phyloP scores from a whole-genome alignment of 1,284 basidiomycete genomes.

The Gomphus sp. region DNA sequence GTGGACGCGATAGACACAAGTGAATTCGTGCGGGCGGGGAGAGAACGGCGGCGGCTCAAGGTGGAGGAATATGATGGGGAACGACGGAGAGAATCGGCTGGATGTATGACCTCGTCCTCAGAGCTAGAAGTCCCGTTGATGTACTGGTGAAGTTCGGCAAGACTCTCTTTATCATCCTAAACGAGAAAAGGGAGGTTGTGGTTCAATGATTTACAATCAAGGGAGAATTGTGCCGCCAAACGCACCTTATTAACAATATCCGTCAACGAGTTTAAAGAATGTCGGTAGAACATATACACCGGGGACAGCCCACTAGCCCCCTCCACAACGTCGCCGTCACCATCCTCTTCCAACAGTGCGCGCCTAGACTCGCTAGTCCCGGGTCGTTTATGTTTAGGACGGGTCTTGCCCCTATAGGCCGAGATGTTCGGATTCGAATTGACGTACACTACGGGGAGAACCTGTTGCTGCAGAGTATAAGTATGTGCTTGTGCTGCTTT shows the following conservation, averaged over 20 bases:
- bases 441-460: slow-evolving; percentile 12
- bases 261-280: slow-evolving; percentile 64
- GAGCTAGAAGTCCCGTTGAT: slow-evolving; percentile 29
- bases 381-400: not conserved
- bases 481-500: slow-evolving; percentile 9
- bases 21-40: slow-evolving; percentile 51
- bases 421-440: slow-evolving; percentile 40
- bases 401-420: slow-evolving; percentile 34
- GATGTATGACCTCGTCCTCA: not conserved
- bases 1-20: slow-evolving; percentile 50
- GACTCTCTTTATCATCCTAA: slow-evolving; percentile 64
- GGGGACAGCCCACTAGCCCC: not conserved
- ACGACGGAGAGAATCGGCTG: not conserved
- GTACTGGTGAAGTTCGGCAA: slow-evolving; percentile 64
- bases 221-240: slow-evolving; percentile 11
- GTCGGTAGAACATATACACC: slow-evolving; percentile 61
- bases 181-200: not conserved
- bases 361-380: not conserved
- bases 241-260: slow-evolving; percentile 69
- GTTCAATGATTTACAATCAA: slow-evolving; percentile 4
- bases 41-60: slow-evolving; percentile 56
- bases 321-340: not conserved
- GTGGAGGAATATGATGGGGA: slow-evolving; percentile 13
- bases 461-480: slow-evolving; percentile 17
- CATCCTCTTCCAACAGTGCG: not conserved